Evolutionary conservation across 495 filamentous ascomycete species (phyloP), one percentile per base, ranked within the genome.

Genomic region (Penicillium dipodomyicola): DNA sequence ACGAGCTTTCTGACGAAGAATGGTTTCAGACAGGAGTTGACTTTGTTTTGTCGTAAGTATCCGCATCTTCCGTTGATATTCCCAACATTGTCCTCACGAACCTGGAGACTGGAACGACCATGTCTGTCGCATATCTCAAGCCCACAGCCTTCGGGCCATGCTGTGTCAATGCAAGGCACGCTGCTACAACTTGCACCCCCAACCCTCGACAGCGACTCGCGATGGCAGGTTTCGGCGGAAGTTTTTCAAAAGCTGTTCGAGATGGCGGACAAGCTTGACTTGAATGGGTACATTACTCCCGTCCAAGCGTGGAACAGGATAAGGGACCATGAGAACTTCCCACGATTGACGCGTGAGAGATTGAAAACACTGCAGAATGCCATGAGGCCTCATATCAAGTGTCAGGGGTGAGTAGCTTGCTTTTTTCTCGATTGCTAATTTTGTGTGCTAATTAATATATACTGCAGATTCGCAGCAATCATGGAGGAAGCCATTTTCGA

Each of bases 261-360:
- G 35, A 49, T 65, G 2, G 54, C 62, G n/a, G 43, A 52, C 2
- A 48, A 9, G 9, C 50, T 65, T 15, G 59, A 45, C 1, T 23
- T 62, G 15, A 42, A 62, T 20, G 62, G 62, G 4, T 55, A 58
- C 5, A 59, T 65, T 15, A 65, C 59, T 0, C 62, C 62, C 5
- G 59, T 65, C 10, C 62, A 65, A 29, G 57, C 55, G 17, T 65
- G 62, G 62, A 62, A 62, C 49, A 37, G 55, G 4, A 59, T 65
- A 5, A 54, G 37, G 14, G 15, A 35, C 17, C 58, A 52, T 22
- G 19, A 32, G 5, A 45, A 46, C 5, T 25, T 61, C 19, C 1
- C 10, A 1, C 27, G 44, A 12, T 23, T 63, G 5, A 42, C 49
- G 23, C 40, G 39, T n/a, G 39, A 23, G 3, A 49, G 30, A 3